Percentiles rank a stretch among this genome's conserved stretches.
These are phyloP conservation scores for Chlamydomonas incerta DNA, from an alignment of 139 green algal genomes.

Conservation along the genomic window DNA sequence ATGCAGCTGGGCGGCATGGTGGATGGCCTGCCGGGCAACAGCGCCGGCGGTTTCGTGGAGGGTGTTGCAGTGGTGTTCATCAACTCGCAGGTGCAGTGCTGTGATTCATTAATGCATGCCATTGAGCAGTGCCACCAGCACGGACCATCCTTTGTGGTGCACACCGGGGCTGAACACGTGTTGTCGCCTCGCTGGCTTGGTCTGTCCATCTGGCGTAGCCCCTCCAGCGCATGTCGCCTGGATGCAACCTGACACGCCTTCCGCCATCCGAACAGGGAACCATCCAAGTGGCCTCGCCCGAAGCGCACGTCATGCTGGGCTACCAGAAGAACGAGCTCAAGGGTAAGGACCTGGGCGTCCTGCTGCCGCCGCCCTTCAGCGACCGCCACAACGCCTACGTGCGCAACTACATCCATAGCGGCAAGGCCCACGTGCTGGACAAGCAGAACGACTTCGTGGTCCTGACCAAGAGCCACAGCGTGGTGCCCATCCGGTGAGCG, in stretches of 20 bases:
- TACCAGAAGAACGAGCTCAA: slow-evolving; percentile 59
- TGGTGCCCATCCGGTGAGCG: no score
- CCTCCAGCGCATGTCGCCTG: slow-evolving; percentile 42
- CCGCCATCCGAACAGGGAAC: neutral
- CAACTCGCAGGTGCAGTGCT: slow-evolving; percentile 43
- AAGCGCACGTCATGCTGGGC: slow-evolving; percentile 42
- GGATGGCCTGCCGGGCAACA: neutral
- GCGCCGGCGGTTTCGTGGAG: neutral
- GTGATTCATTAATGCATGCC: no score
- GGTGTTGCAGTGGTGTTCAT: slow-evolving; percentile 43
- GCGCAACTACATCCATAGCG: slow-evolving; percentile 48
- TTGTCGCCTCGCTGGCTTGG: no score
- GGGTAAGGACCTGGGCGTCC: slow-evolving; percentile 54
- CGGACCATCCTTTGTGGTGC: no score
- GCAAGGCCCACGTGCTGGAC: neutral
- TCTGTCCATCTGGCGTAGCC: no score
- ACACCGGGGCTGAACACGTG: no score
- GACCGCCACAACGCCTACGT: slow-evolving; percentile 58
- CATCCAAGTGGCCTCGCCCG: slow-evolving; percentile 17
- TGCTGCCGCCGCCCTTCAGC: slow-evolving; percentile 61
- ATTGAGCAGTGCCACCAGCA: no score
- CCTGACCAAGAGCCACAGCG: no score
- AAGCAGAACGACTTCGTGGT: no score
- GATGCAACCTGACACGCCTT: no score
- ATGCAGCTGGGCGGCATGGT: neutral